These are phyloP conservation scores for Paraconiothyrium sp. DNA, from an alignment of 2,329 filamentous ascomycete species.

Conservation along the genomic window DNA sequence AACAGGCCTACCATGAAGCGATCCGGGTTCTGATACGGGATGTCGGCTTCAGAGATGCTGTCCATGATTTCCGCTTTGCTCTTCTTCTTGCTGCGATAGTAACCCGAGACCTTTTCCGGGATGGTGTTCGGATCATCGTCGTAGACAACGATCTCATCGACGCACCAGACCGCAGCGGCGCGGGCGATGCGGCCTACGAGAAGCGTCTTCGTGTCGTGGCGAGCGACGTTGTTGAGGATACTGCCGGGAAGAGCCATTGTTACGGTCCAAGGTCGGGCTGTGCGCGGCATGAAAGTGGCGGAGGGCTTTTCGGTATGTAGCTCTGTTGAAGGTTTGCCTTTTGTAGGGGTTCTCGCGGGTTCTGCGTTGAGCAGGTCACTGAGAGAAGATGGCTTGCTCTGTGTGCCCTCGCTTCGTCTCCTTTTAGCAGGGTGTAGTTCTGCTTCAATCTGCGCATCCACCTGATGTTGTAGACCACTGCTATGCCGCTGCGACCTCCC, in stretches of 20 bases:
- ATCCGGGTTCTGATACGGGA: constrained; percentile 74
- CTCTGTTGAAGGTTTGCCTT: constrained; percentile 14
- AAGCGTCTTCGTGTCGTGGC: constrained; percentile 77
- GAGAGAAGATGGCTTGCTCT: background rate
- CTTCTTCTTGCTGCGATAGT: constrained; percentile 33
- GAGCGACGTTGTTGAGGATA: constrained; percentile 73
- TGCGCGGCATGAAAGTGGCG: constrained; percentile 71
- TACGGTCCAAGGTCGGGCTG: constrained; percentile 75
- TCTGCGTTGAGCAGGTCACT: background rate
- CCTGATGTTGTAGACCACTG: background rate
- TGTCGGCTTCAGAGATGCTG: constrained; percentile 52
- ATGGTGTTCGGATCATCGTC: constrained; percentile 68
- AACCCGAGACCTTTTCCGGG: constrained; percentile 31
- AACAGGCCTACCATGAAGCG: constrained; percentile 84
- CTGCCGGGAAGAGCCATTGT: constrained; percentile 82
- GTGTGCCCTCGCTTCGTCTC: constrained; percentile 7
- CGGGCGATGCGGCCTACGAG: constrained; percentile 80
- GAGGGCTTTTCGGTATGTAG: constrained; percentile 72
- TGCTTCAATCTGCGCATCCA: constrained; percentile 4
- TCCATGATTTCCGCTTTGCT: constrained; percentile 57
- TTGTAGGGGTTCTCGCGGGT: background rate
- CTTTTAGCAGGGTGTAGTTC: constrained; percentile 8
- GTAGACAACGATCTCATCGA: constrained; percentile 86
- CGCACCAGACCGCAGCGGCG: constrained; percentile 80
- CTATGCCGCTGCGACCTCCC: background rate